Evolutionary conservation across 1,139 yeast genomes (phyloP), one percentile per base, ranked within the genome.

Genomic region (Hansenula anomala): DNA sequence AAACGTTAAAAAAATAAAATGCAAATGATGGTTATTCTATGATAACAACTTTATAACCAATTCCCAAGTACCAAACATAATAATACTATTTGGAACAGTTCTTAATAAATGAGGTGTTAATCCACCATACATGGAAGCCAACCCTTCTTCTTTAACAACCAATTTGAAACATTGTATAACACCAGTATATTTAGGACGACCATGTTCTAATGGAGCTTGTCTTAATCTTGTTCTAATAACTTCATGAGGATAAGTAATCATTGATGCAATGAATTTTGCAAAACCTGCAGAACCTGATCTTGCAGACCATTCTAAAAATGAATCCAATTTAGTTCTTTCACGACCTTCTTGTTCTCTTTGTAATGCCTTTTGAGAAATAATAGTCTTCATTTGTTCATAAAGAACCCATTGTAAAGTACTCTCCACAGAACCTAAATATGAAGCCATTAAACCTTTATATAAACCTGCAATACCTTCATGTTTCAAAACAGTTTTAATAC

Each of bases 21-120:
- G 9, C 9, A 20, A 20, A 20, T 20, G 22, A 20, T 20, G 22
- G 9, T 6, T 35, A 12, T 15, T 51, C 48, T n/a, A 61, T 10
- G 88, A 78, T 37, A 84, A 66, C 31, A 83, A 58, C 45, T 84
- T 74, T 32, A 92, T 89, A 36, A 94, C 87, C 34, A 94, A 64
- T 58, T 94, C 99, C 97, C 98, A 94, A 2, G 98, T 90, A 28
- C 99, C 98, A 69, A 94, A 94, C 97, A 94, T 92, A 49, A 94
- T 90, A 58, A 94, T 89, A 52, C 96, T 87, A 62, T 92, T 94
- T 3, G 99, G 99, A 36, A 94, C 98, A 0, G 98, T 94, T 63
- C 98, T 77, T 64, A 94, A 74, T 54, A 94, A 69, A 64, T 94
- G 99, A 3, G 98, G 97, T 2, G 98, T 92, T 56, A 94, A 71